Conservation (phyloP, 768 basidiomycete species). For the Mycena crocata region DNA sequence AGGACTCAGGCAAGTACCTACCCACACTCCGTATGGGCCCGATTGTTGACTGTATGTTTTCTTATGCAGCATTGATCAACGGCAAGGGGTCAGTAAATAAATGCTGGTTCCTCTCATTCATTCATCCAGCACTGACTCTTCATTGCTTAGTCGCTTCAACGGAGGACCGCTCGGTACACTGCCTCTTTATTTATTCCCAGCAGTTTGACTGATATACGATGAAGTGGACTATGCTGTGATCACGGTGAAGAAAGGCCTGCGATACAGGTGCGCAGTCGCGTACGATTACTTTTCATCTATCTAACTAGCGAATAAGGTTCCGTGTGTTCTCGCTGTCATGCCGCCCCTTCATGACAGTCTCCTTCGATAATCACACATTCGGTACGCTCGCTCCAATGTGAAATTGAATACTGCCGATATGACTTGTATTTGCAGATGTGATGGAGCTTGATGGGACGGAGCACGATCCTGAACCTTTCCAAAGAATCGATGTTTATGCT, state of each 20-base stretch:
- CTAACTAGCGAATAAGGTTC: too few species aligned
- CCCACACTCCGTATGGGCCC: too few species aligned
- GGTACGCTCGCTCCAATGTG: too few species aligned
- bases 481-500: slow-evolving; percentile 55
- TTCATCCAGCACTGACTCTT: not conserved
- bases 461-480: slow-evolving; percentile 51
- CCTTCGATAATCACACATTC: too few species aligned
- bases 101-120: slow-evolving; percentile 22
- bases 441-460: slow-evolving; percentile 56
- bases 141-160: slow-evolving; percentile 45
- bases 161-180: slow-evolving; percentile 54
- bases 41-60: too few species aligned
- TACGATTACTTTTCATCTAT: too few species aligned
- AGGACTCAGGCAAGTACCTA: too few species aligned
- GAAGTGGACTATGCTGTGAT: slow-evolving; percentile 54
- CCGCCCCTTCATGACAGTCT: too few species aligned
- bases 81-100: slow-evolving; percentile 42
- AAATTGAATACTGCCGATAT: too few species aligned
- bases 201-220: too few species aligned
- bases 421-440: slow-evolving; percentile 24
- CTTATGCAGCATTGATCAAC: slow-evolving; percentile 61
- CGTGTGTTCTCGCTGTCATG: too few species aligned
- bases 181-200: too few species aligned
- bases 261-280: slow-evolving; percentile 59
- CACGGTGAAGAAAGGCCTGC: slow-evolving; percentile 50